Evolutionary conservation across 148 eudicot species (phyloP).

Genomic region (Vaccinium corymbosum): DNA sequence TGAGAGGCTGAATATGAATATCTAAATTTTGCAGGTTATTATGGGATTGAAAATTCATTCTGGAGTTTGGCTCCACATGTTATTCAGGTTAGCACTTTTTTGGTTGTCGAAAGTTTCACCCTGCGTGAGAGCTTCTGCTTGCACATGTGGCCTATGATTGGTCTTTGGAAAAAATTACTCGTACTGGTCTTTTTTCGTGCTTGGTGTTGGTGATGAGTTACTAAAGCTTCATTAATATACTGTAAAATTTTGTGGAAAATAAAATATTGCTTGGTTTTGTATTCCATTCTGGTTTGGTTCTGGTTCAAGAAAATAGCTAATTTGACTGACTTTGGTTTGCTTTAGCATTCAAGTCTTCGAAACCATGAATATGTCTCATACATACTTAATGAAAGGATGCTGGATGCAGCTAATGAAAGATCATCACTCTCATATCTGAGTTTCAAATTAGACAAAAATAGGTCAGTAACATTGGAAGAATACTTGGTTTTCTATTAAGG

Average conservation of each 20-base stretch:
- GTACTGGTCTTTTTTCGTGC: background rate
- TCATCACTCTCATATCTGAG: background rate
- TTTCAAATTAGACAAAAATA: background rate
- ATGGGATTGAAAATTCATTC: slow-evolving; percentile 71
- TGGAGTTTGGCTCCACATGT: slow-evolving; percentile 84
- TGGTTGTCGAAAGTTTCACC: background rate
- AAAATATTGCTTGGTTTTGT: slow-evolving; percentile 10
- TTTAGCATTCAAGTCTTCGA: background rate
- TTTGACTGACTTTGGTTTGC: background rate
- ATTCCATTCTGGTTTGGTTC: background rate
- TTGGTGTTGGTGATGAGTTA: background rate
- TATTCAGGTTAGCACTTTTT: slow-evolving; percentile 50
- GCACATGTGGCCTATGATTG: slow-evolving; percentile 1
- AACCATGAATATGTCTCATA: background rate
- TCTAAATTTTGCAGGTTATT: slow-evolving; percentile 53
- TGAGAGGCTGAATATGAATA: background rate
- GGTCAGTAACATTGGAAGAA: background rate
- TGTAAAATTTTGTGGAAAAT: background rate
- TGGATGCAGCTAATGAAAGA: slow-evolving; percentile 3
- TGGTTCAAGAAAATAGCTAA: background rate
- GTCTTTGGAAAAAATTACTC: background rate
- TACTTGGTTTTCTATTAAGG: background rate
- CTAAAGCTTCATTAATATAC: background rate
- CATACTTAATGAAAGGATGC: background rate
- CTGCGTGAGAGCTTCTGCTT: background rate